Conservation (phyloP, 2,329 filamentous ascomycete species). For the Alternaria rosae region DNA sequence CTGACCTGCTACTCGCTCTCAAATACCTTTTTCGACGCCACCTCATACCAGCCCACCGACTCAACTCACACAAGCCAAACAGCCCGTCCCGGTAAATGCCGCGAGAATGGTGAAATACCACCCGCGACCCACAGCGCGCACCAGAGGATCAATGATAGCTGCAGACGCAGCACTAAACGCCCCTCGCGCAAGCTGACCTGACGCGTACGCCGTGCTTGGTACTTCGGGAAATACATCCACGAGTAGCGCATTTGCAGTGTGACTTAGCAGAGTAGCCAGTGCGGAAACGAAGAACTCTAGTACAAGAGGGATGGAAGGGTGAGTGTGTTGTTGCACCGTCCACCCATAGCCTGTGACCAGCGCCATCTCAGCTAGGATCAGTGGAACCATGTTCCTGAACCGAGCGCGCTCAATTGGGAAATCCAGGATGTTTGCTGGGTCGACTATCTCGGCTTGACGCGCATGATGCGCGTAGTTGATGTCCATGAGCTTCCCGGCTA, state of each 20-base stretch:
- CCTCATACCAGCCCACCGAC: constrained; percentile 1
- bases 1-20: background rate
- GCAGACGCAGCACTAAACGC: background rate
- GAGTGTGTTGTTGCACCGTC: background rate
- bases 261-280: background rate
- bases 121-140: background rate
- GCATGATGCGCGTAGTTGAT: background rate
- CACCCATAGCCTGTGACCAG: background rate
- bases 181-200: background rate
- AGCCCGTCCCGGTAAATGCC: background rate
- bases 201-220: background rate
- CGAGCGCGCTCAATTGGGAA: background rate
- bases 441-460: background rate
- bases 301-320: background rate
- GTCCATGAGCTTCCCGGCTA: background rate
- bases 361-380: background rate
- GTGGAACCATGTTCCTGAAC: background rate
- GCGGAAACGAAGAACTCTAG: background rate
- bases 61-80: background rate
- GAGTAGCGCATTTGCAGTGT: background rate
- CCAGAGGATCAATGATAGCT: background rate
- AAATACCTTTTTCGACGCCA: constrained; percentile 1
- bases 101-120: background rate
- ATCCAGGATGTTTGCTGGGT: background rate
- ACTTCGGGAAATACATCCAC: background rate